Percentiles rank a stretch among this genome's conserved stretches.
Evolutionary conservation across 2,329 filamentous ascomycete species (phyloP).

Genomic region (Sclerotinia spermophila): DNA sequence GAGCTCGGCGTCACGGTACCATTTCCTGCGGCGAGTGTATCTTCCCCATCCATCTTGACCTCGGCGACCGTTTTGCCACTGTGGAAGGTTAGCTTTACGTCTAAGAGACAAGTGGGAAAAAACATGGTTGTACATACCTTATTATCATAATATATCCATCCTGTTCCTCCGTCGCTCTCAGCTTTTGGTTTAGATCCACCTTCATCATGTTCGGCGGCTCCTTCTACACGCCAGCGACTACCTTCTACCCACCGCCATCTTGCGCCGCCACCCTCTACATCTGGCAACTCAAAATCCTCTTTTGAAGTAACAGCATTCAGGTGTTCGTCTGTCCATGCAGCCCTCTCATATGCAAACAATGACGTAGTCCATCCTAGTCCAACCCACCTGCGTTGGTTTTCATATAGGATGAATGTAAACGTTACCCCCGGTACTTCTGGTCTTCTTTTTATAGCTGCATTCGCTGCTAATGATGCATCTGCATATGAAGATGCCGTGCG

Average conservation of each 20-base stretch:
- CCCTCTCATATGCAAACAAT: conserved; percentile 83
- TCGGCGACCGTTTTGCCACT: conserved; percentile 88
- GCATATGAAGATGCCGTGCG: conserved; percentile 29
- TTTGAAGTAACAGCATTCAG: conserved; percentile 74
- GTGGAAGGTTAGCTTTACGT: conserved; percentile 21
- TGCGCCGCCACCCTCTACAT: conserved; percentile 60
- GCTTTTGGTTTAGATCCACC: conserved; percentile 41
- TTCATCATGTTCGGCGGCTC: conserved; percentile 54
- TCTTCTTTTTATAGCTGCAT: conserved; percentile 36
- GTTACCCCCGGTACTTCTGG: conserved; percentile 74
- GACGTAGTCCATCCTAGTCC: conserved; percentile 93
- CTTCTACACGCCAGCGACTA: conserved; percentile 84
- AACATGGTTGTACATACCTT: conserved; percentile 56
- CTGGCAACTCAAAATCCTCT: conserved; percentile 66
- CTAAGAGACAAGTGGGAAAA: neutral
- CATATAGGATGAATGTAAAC: conserved; percentile 94
- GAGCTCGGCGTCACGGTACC: conserved; percentile 94
- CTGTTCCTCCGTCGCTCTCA: conserved; percentile 52
- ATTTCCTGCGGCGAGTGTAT: conserved; percentile 90
- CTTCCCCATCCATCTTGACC: conserved; percentile 88
- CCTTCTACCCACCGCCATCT: conserved; percentile 80
- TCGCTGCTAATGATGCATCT: conserved; percentile 37
- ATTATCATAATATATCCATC: conserved; percentile 98
- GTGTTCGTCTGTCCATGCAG: conserved; percentile 94
- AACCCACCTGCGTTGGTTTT: conserved; percentile 94